Base-by-base conservation (phyloP, 202 grass and related monocot species). In the Schoenoplectus triqueter region DNA sequence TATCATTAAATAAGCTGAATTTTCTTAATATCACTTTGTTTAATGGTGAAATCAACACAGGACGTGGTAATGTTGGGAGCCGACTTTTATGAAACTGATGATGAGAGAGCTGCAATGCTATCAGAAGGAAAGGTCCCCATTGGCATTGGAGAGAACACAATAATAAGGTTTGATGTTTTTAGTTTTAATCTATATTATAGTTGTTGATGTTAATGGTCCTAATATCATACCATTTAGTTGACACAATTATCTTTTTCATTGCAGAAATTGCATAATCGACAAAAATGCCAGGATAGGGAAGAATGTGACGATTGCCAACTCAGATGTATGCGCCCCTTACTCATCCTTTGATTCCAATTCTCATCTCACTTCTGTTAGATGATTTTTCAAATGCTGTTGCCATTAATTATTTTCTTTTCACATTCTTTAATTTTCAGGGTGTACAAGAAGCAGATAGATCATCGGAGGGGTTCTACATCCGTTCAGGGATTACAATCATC, bases 51-150 rank as follows among this genome's bases (percentile, higher is more conserved):
- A 77, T 60, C 0, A 15, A 39, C 88, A 70, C 86, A 96, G 96
- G 91, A 99, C 74, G 91, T 92, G 11, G 93, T 99, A 61, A 92
- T 99, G 93, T 85, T 99, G 4, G 96, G 96, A 48, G 91, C 96
- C 19, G 96, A 99, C 85, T 92, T 73, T 45, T 99, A 99, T 6
- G 96, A 99, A 89, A 95, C 93, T n/a, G 88, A 90, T 78, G 80
- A 0, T 15, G 96, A 99, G 89, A 89, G 89, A 94, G 20, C 69
- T 41, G 56, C 84, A 49, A 80, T 90, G 69, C 78, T 96, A 68
- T 81, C 90, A 3, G 91, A 92, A 91, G 96, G 90, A 81, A 88
- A 88, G 85, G 96, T 99, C 69, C 96, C 96, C 2, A 61, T 94
- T 40, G 96, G 96, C 65, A 99, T 99, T 0, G 93, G 96, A 62